A percentile compares a stretch with the other conserved stretches of the same genome.
Evolutionary conservation across 116 monocot species (phyloP).

Genomic region (Dioscorea cayenensis): DNA sequence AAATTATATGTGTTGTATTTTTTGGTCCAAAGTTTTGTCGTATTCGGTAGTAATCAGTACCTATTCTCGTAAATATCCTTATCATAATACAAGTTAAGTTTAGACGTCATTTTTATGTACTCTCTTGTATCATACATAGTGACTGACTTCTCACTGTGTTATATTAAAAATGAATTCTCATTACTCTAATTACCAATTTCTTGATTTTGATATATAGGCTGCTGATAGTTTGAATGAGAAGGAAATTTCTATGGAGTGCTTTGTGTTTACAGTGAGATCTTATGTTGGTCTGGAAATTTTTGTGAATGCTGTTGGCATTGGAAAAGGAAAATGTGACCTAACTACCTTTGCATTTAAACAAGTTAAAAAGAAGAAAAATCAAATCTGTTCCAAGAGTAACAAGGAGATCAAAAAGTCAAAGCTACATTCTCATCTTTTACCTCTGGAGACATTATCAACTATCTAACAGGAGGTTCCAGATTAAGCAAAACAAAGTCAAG

Average conservation of each 20-base stretch:
- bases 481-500: conserved; percentile 72
- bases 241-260: conserved; percentile 50
- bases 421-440: conserved; percentile 66
- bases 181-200: too few species aligned
- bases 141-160: too few species aligned
- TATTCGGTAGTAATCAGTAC: too few species aligned
- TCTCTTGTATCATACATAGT: too few species aligned
- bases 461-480: conserved; percentile 73
- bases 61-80: too few species aligned
- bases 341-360: conserved; percentile 26
- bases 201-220: too few species aligned
- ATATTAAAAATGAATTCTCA: too few species aligned
- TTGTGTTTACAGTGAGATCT: conserved; percentile 47
- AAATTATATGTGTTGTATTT: too few species aligned
- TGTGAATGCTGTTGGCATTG: conserved; percentile 66
- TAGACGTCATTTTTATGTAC: too few species aligned
- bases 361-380: conserved; percentile 14
- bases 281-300: conserved; percentile 51
- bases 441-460: conserved; percentile 55
- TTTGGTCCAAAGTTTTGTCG: too few species aligned
- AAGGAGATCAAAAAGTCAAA: conserved; percentile 34
- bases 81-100: too few species aligned
- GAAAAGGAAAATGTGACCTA: conserved; percentile 62
- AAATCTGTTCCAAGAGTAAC: conserved; percentile 32
- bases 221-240: conserved; percentile 45